Conservation (phyloP, 225 moss, liverwort and hornwort species). For the Physcomitrellopsis africana region DNA sequence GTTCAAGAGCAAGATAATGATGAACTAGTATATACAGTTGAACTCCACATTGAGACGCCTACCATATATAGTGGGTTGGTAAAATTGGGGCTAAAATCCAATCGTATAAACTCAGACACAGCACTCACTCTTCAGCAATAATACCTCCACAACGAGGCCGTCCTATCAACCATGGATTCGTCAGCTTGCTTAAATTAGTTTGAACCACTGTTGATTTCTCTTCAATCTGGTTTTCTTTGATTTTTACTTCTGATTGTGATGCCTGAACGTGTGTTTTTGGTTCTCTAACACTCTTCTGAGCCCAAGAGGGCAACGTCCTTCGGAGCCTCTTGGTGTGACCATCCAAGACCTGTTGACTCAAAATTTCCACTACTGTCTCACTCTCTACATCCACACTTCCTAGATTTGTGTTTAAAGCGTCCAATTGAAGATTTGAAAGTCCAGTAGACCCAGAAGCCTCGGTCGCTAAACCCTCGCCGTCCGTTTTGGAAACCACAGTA, state of each 20-base stretch:
- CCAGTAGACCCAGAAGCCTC: not conserved
- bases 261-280: not conserved
- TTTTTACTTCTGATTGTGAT: not conserved
- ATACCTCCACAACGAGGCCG: constrained; percentile 41
- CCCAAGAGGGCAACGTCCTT: constrained; percentile 65
- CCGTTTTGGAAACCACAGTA: not conserved
- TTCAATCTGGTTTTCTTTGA: not conserved
- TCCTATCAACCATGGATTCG: constrained; percentile 47
- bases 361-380: not conserved
- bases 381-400: not conserved
- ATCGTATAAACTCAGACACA: not conserved
- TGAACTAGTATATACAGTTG: not conserved
- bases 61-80: not conserved
- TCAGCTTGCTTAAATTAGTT: constrained; percentile 49
- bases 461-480: not conserved
- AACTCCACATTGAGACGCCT: not conserved
- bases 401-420: not conserved
- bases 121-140: not conserved
- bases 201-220: constrained; percentile 35
- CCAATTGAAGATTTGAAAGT: not conserved
- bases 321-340: constrained; percentile 4
- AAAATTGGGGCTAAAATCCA: not conserved
- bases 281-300: constrained; percentile 29
- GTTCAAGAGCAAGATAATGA: not conserved
- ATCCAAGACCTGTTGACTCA: not conserved